Evolutionary conservation across 2,329 filamentous ascomycete genomes (phyloP), one percentile per base, ranked within the genome.

Genomic region (Trichoderma sp.): DNA sequence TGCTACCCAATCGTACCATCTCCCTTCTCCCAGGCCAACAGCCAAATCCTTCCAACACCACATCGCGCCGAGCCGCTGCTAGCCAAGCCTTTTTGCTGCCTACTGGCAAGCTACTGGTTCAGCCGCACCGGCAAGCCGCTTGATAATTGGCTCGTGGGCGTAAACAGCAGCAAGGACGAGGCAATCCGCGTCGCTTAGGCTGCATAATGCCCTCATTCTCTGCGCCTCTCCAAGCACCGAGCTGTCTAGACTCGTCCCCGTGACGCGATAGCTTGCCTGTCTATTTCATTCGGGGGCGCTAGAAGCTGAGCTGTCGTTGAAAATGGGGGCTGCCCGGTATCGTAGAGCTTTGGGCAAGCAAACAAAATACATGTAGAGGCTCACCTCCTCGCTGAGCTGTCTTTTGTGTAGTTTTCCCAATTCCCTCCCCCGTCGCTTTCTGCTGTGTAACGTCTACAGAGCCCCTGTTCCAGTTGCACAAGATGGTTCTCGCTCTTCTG

Each of bases 81-180:
- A 66, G 64, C 64, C 54, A 30, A 49, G 64, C 64, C 32, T 51
- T n/a, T 51, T 59, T 43, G 14, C 49, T 68, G 66, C 34, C 58
- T 56, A 56, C 39, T 30, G 37, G 13, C 34, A 56, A 59, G 49
- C 58, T 56, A 56, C 39, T 39, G 28, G 8, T 66, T 69, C 67
- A 69, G 67, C 67, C 67, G 67, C 67, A 69, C 39, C 67, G 39
- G 10, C n/a, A 30, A 30, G 26, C 37, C 28, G 67, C 60, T 39
- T 39, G 39, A 56, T 49, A 39, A 54, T 69, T 63, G 67, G 59
- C 11, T 54, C 46, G 39, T 24, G n/a, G 39, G 59, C n/a, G 24
- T 18, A 66, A 43, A 37, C 52, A 51, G 52, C 60, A 46, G 54
- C 43, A 52, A 37, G 49, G 30, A 18, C 26, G 26, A 39, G 26